Evolutionary conservation across 192 early-diverging fungal genomes (phyloP).

Genomic region (Linnemannia exigua): DNA sequence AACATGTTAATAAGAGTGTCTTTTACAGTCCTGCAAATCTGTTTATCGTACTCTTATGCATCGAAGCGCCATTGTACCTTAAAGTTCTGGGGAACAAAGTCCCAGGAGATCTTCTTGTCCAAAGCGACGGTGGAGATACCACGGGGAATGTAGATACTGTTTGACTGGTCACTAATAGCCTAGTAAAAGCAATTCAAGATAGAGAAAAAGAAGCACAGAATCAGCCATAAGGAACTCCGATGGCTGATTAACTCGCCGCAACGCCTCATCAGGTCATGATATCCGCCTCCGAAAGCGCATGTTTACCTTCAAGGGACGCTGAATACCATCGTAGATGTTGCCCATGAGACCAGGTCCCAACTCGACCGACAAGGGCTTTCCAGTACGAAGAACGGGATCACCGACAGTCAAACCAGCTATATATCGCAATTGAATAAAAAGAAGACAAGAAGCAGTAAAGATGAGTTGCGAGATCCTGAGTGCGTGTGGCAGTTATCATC

Average conservation of each 20-base stretch:
- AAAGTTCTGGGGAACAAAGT: conserved; percentile 94
- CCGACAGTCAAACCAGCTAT: conserved; percentile 97
- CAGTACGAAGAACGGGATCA: conserved; percentile 98
- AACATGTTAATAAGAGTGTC: background rate
- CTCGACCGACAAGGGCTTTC: conserved; percentile 98
- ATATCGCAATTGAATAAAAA: background rate
- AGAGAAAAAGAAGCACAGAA: background rate
- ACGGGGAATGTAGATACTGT: conserved; percentile 99
- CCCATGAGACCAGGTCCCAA: conserved; percentile 96
- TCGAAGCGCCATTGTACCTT: conserved; percentile 65
- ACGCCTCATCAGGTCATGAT: background rate
- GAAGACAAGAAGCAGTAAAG: background rate
- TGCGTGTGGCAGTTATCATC: background rate
- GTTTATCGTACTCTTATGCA: background rate
- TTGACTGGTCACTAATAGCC: conserved; percentile 92
- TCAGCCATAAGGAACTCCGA: background rate
- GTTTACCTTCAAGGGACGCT: conserved; percentile 92
- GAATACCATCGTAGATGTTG: conserved; percentile 99
- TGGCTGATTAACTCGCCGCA: background rate
- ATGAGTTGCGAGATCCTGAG: background rate
- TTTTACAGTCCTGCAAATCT: background rate
- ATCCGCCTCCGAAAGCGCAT: background rate
- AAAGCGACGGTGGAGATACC: conserved; percentile 99
- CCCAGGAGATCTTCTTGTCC: conserved; percentile 92
- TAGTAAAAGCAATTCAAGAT: conserved; percentile 22